Evolutionary conservation across 495 filamentous ascomycete species (phyloP).

Genomic region (Penicillium coffeae): DNA sequence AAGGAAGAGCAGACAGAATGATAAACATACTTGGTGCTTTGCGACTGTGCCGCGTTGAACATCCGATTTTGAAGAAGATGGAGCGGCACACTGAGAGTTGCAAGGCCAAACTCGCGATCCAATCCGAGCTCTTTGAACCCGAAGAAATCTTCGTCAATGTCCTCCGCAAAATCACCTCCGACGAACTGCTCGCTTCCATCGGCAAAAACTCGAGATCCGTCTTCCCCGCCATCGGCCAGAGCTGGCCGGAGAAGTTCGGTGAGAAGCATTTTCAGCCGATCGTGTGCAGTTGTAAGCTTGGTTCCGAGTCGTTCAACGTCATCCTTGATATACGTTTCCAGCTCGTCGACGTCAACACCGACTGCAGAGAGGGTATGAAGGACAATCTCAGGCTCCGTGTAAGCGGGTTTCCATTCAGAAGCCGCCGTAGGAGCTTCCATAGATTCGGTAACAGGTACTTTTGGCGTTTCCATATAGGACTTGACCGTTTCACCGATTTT

Average conservation of each 20-base stretch:
- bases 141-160: slow-evolving; percentile 97
- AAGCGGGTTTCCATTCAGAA: slow-evolving; percentile 58
- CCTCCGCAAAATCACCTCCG: slow-evolving; percentile 93
- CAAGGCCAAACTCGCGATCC: slow-evolving; percentile 81
- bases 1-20: not conserved
- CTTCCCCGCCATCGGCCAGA: slow-evolving; percentile 70
- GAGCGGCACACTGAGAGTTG: slow-evolving; percentile 82
- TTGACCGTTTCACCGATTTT: slow-evolving; percentile 77
- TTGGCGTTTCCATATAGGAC: slow-evolving; percentile 77
- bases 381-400: slow-evolving; percentile 76
- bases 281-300: slow-evolving; percentile 83
- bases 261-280: slow-evolving; percentile 85
- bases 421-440: slow-evolving; percentile 23
- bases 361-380: slow-evolving; percentile 80
- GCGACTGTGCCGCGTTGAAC: slow-evolving; percentile 71
- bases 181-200: slow-evolving; percentile 98
- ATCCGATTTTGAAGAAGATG: slow-evolving; percentile 92
- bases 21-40: slow-evolving; percentile 58
- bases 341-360: slow-evolving; percentile 72
- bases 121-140: slow-evolving; percentile 95
- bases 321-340: slow-evolving; percentile 89
- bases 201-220: slow-evolving; percentile 86
- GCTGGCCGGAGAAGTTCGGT: slow-evolving; percentile 89
- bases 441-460: slow-evolving; percentile 48
- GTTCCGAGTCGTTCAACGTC: slow-evolving; percentile 83